phyloP scores from a whole-genome alignment of 805 yeast genomes.

The Barnettozyma pratensis region DNA sequence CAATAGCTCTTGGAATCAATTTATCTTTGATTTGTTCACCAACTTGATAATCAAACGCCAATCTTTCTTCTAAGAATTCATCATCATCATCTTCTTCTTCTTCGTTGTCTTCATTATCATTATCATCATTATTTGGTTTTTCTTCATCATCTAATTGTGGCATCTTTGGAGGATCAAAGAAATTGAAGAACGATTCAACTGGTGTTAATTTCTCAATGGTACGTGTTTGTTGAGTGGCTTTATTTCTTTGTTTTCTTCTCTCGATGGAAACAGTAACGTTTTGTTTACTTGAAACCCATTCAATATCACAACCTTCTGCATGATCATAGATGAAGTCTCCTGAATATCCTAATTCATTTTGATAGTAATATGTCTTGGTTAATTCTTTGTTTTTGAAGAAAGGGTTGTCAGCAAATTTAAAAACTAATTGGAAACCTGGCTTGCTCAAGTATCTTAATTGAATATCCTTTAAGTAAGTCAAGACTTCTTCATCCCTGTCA shows the following conservation, averaged over 20 bases:
- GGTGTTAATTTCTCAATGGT: slow-evolving; percentile 93
- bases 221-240: slow-evolving; percentile 92
- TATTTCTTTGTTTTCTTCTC: slow-evolving; percentile 95
- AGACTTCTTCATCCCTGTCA: slow-evolving; percentile 84
- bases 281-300: slow-evolving; percentile 75
- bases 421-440: slow-evolving; percentile 87
- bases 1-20: slow-evolving; percentile 92
- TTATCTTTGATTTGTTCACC: slow-evolving; percentile 97
- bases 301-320: slow-evolving; percentile 84
- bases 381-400: slow-evolving; percentile 70
- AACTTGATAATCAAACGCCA: slow-evolving; percentile 89
- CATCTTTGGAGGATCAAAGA: slow-evolving; percentile 90
- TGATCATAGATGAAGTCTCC: slow-evolving; percentile 97
- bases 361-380: slow-evolving; percentile 87
- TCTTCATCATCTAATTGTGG: slow-evolving; percentile 27
- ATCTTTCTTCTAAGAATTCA: slow-evolving; percentile 72
- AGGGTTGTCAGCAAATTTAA: slow-evolving; percentile 72
- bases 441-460: slow-evolving; percentile 71
- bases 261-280: slow-evolving; percentile 86
- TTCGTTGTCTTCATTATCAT: slow-evolving; percentile 44
- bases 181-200: slow-evolving; percentile 91
- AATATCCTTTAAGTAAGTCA: slow-evolving; percentile 62
- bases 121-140: slow-evolving; percentile 29
- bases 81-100: slow-evolving; percentile 60
- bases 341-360: slow-evolving; percentile 86